Percentiles rank a stretch among this genome's conserved stretches.
These are phyloP conservation scores for Mycena leptocephala DNA, from an alignment of 768 basidiomycete species.

Conservation along the genomic window DNA sequence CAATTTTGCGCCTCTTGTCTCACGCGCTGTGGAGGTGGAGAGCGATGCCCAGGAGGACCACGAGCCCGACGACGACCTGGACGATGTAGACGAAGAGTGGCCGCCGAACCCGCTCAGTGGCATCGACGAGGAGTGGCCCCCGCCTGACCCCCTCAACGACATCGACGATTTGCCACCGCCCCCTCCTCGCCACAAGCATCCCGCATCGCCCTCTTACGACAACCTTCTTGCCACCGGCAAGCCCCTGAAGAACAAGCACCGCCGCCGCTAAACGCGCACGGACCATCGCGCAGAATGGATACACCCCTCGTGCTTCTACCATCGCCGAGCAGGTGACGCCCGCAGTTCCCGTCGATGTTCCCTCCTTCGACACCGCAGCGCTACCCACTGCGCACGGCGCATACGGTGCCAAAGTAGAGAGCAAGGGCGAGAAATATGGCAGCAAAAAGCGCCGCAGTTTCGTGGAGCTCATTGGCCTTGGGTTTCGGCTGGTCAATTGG, in stretches of 20 bases:
- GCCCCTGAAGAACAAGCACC: not conserved
- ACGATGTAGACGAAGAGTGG: not conserved
- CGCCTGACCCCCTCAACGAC: not conserved
- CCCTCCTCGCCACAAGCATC: not conserved
- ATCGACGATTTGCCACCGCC: not conserved
- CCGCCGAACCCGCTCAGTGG: not conserved
- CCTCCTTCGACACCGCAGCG: not conserved
- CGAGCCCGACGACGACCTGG: no score
- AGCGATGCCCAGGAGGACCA: not conserved
- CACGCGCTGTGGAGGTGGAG: not conserved
- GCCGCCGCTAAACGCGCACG: not conserved
- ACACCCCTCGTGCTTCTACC: not conserved
- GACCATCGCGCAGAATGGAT: not conserved
- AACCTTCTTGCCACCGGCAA: not conserved
- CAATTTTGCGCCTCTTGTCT: not conserved
- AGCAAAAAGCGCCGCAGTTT: constrained; percentile 1
- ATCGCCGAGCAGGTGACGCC: not conserved
- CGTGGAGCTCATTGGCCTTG: not conserved
- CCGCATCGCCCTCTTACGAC: not conserved
- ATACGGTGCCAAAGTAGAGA: not conserved
- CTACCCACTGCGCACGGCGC: not conserved
- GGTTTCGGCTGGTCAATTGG: not conserved
- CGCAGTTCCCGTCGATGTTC: not conserved
- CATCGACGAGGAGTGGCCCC: not conserved
- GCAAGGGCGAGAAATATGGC: not conserved